Percentiles rank a stretch among this genome's conserved stretches.
phyloP scores from a whole-genome alignment of 2,329 filamentous ascomycete genomes.

The Cladosporium colombiae region DNA sequence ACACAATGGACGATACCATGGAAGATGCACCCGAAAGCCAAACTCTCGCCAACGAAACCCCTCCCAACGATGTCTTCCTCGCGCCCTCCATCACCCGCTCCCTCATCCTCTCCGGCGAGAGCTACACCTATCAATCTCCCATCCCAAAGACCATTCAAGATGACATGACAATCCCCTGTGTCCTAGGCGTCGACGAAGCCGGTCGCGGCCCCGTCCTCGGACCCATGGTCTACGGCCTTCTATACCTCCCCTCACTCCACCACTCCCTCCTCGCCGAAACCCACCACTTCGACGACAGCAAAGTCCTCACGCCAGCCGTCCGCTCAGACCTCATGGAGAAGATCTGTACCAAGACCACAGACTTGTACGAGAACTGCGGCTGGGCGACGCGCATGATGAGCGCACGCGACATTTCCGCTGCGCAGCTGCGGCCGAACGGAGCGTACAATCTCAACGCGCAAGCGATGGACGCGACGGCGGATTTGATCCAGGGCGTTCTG shows the following conservation, averaged over 20 bases:
- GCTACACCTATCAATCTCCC: constrained; percentile 52
- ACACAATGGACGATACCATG: constrained; percentile 34
- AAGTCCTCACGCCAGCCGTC: constrained; percentile 79
- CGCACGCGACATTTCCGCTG: constrained; percentile 76
- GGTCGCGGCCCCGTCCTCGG: constrained; percentile 87
- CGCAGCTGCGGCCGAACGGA: constrained; percentile 67
- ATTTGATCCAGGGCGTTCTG: constrained; percentile 75
- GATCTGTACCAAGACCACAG: constrained; percentile 66
- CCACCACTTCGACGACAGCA: constrained; percentile 93
- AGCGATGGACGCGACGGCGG: constrained; percentile 87
- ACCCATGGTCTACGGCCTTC: constrained; percentile 68
- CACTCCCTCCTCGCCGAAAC: constrained; percentile 73
- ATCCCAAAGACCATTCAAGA: constrained; percentile 37
- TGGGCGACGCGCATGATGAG: constrained; percentile 84
- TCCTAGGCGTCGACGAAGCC: constrained; percentile 89
- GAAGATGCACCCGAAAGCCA: constrained; percentile 35
- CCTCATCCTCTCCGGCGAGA: constrained; percentile 45
- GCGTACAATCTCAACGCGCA: constrained; percentile 94
- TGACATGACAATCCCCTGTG: constrained; percentile 61
- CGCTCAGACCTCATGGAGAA: constrained; percentile 70
- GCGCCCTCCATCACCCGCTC: constrained; percentile 48
- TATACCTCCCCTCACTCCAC: constrained; percentile 69
- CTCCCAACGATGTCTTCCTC: constrained; percentile 44
- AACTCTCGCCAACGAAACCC: constrained; percentile 37
- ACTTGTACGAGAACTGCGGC: constrained; percentile 67